These are phyloP conservation scores for Scenedesmus sp. DNA, from an alignment of 163 green algal species.

Conservation along the genomic window DNA sequence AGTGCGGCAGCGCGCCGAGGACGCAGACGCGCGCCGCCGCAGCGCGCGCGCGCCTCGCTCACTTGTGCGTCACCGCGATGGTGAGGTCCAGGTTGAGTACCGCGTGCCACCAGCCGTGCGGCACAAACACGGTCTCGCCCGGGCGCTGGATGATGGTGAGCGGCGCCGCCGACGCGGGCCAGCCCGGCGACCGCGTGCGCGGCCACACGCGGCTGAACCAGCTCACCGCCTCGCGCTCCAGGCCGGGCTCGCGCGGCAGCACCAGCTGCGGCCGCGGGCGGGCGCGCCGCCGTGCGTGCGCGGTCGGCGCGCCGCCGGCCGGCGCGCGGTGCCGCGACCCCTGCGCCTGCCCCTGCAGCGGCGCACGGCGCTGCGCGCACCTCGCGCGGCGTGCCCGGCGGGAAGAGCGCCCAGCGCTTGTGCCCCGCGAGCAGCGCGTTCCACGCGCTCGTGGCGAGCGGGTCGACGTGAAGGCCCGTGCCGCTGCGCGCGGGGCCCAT, in stretches of 20 bases:
- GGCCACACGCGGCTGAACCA: conserved; percentile 91
- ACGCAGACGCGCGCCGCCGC: too few relatives aligned
- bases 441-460: conserved; percentile 89
- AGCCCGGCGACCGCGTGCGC: conserved; percentile 66
- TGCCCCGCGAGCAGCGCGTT: conserved; percentile 83
- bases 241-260: conserved; percentile 63
- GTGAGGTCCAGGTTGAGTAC: conserved; percentile 92
- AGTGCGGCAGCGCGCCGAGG: too few relatives aligned
- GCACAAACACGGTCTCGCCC: conserved; percentile 89
- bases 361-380: conserved; percentile 12
- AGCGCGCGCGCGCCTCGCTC: too few relatives aligned
- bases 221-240: conserved; percentile 81
- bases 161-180: conserved; percentile 66
- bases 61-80: conserved; percentile 94
- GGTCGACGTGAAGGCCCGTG: conserved; percentile 87
- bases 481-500: conserved; percentile 78
- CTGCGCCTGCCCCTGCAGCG: neutral
- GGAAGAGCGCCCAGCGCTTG: conserved; percentile 94
- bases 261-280: too few relatives aligned
- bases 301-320: too few relatives aligned
- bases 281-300: too few relatives aligned
- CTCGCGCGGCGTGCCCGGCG: conserved; percentile 67
- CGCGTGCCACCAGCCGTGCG: conserved; percentile 90
- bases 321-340: neutral
- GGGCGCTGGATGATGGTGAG: conserved; percentile 75